Base-by-base conservation (phyloP, 2,329 filamentous ascomycete genomes). In the Aspergillus ustus region DNA sequence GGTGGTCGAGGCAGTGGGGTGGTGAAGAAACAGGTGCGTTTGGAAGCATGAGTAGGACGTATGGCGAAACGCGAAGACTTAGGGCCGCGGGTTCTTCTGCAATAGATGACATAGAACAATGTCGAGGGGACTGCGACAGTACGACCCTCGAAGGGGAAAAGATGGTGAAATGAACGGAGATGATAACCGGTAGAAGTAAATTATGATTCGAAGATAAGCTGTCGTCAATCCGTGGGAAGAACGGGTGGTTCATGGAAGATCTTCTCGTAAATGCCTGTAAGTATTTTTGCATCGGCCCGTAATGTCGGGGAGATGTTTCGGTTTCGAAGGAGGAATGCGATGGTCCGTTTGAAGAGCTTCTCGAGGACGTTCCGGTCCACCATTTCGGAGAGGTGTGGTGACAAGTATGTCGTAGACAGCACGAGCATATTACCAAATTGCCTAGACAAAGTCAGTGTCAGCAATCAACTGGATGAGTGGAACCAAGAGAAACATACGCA, bases 371-470 rank as follows among this genome's bases (percentile, higher is more conserved):
- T 75, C 52, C 80, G 77, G 3, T 86, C 75, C 20, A 96, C 83
- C 31, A 87, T 84, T 5, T 80, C 74, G 5, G 78, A 78, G 1
- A 96, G 83, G 4, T 82, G 84, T 51, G 34, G 34, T 40, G 94
- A 91, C 64, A 84, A 85, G 76, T 88, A 93, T 3, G 90, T 91
- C 1, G 94, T 93, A 28, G 91, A 88, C 2, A 99, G 85, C n/a
- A 96, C 92, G 52, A 98, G 83, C 71, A 97, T 87, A 74, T 98
- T 98, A 61, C 95, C 94, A 82, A 96, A 99, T 92, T 99, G 95
- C 6, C 93, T 96, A 65, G 75, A 65, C 15, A 43, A 57, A 46
- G 63, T 78, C 66, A 77, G 72, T 61, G 52, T 37, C 5, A 37
- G 3, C 17, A 40, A 22, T 4, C 31, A 13, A 59, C 2, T 22